Evolutionary conservation across 768 basidiomycete genomes (phyloP).

Genomic region (Amanita muscaria): DNA sequence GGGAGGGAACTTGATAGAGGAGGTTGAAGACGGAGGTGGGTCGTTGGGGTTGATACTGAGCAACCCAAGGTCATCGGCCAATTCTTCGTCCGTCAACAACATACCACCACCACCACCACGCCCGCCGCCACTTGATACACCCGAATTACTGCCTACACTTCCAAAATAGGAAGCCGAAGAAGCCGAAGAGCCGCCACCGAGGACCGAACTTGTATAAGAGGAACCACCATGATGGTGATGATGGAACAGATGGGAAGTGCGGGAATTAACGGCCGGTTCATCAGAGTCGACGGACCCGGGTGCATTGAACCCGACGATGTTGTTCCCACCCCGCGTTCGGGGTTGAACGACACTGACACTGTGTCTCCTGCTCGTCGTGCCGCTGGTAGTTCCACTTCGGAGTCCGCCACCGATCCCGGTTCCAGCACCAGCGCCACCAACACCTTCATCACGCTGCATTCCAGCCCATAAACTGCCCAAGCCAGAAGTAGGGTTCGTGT

Average conservation of each 20-base stretch:
- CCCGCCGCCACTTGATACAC: constrained; percentile 5
- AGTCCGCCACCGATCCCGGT: constrained; percentile 58
- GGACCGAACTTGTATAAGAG: not conserved
- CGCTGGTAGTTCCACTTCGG: constrained; percentile 37
- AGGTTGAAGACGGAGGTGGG: constrained; percentile 30
- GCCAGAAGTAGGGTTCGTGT: constrained; percentile 55
- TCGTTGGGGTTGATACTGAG: constrained; percentile 47
- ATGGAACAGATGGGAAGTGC: constrained; percentile 11
- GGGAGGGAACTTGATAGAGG: constrained; percentile 42
- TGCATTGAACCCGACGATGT: constrained; percentile 61
- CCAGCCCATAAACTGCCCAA: constrained; percentile 71
- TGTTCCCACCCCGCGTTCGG: constrained; percentile 33
- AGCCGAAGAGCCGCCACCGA: not conserved
- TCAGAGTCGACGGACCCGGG: constrained; percentile 42
- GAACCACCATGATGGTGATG: too few relatives aligned
- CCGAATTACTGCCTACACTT: not conserved
- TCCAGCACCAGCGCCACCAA: constrained; percentile 45
- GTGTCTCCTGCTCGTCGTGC: constrained; percentile 75
- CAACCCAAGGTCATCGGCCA: constrained; percentile 60
- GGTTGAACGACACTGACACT: constrained; percentile 81
- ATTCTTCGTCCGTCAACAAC: constrained; percentile 71
- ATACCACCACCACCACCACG: constrained; percentile 34
- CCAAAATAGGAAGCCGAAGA: not conserved
- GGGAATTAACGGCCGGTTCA: constrained; percentile 17
- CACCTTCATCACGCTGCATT: constrained; percentile 58